Base-by-base conservation (phyloP, 345 rosid genomes). In the Bruguiera parviflora region DNA sequence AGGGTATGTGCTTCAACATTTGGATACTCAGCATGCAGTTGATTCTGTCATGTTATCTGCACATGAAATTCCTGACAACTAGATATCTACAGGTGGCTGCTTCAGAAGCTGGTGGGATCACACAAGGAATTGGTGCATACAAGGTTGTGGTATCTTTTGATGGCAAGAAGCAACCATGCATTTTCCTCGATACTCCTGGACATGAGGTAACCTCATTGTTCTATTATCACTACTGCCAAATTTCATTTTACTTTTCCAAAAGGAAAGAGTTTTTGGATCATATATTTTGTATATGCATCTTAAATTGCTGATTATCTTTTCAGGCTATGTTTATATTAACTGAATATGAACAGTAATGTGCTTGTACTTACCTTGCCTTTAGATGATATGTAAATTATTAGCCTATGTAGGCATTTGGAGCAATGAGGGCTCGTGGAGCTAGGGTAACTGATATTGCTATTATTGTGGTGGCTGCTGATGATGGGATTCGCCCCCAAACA, bases 341-440 rank as follows among this genome's bases (percentile, higher is more conserved):
- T 47, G 57, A 11, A 15, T 70, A 28, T 71, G 67, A 66, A 60
- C 60, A 11, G 22, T 76, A 56, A 67, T 37, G 20, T 68, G 43
- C 32, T 69, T 64, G 64, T 29, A 10, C 19, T 65, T 37, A 57
- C 19, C 52, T 71, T 70, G 66, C 65, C 70, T 72, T 57, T 71
- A 46, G 75, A 78, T 82, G 63, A 67, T 64, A 68, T 71, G 63
- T 73, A 24, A 68, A 58, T 73, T 75, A 79, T 82, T 43, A 52
- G 33, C 74, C 78, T 63, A 25, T 83, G 74, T 82, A 95, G 99
- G 97, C 97, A 75, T 95, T 95, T 87, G 99, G 97, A 71, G 99
- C 97, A 73, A 95, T 95, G 96, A 92, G 99, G 82, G 99, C 99
- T 81, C 97, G 96, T 28, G 96, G 99, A 73, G 96, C 99, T 21